These are phyloP conservation scores for Penicillium sp. DNA, from an alignment of 2,329 filamentous ascomycete genomes.

Conservation along the genomic window DNA sequence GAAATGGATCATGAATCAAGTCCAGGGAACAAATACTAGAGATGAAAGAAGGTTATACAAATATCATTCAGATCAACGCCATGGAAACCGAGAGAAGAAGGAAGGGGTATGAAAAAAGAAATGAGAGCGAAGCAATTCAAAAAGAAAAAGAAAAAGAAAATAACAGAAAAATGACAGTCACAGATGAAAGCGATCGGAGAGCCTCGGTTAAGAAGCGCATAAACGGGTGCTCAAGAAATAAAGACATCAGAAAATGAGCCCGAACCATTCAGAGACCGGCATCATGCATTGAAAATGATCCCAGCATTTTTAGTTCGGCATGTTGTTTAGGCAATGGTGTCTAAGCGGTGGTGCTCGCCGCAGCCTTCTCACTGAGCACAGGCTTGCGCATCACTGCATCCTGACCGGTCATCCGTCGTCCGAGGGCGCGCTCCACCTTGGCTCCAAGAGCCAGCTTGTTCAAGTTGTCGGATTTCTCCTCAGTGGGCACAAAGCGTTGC, in stretches of 20 bases:
- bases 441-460: conserved; percentile 85
- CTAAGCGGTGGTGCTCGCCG: conserved; percentile 18
- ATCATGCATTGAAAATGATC: not conserved
- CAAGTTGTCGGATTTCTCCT: conserved; percentile 78
- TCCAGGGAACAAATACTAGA: conserved; percentile 1
- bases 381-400: conserved; percentile 77
- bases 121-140: conserved; percentile 8
- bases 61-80: conserved; percentile 11
- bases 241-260: not conserved
- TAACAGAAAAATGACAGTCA: not conserved
- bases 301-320: not conserved
- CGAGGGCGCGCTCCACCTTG: conserved; percentile 85
- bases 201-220: not conserved
- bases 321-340: not conserved
- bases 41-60: conserved; percentile 3
- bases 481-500: conserved; percentile 76
- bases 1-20: not conserved
- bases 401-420: conserved; percentile 81
- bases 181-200: conserved; percentile 10
- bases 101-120: conserved; percentile 24
- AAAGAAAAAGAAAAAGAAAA: not conserved
- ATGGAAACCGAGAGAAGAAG: conserved; percentile 4
- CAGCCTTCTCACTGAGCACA: conserved; percentile 42
- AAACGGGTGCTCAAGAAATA: conserved; percentile 6
- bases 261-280: not conserved